Evolutionary conservation across 768 basidiomycete species (phyloP).

Genomic region (Pisolithus marmoratus): DNA sequence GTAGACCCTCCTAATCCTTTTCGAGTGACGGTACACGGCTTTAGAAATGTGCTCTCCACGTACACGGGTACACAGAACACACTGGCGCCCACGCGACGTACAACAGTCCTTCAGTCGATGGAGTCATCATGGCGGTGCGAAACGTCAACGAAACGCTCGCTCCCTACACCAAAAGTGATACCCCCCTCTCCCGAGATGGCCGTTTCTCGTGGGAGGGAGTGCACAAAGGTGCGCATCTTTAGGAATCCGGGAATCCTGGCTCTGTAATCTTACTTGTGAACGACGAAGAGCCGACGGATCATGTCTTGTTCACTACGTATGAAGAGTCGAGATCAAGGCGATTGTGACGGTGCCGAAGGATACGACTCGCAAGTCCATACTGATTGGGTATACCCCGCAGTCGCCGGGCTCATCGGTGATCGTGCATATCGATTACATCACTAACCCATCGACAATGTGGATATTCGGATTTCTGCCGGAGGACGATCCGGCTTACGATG

Average conservation of each 20-base stretch:
- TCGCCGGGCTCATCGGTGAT: constrained; percentile 39
- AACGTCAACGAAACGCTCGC: constrained; percentile 85
- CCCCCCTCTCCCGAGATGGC: constrained; percentile 92
- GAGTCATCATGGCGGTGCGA: constrained; percentile 93
- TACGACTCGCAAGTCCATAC: constrained; percentile 85
- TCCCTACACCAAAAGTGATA: constrained; percentile 83
- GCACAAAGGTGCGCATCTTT: constrained; percentile 95
- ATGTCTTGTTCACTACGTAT: constrained; percentile 83
- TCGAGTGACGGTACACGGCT: constrained; percentile 2
- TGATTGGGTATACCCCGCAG: constrained; percentile 61
- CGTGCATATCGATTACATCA: constrained; percentile 75
- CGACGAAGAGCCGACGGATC: constrained; percentile 90
- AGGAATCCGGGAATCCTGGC: constrained; percentile 98
- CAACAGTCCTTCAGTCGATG: constrained; percentile 87
- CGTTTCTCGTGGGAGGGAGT: constrained; percentile 99
- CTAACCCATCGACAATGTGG: constrained; percentile 73
- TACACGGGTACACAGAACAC: constrained; percentile 96
- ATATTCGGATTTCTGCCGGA: constrained; percentile 28
- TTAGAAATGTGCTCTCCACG: constrained; percentile 79
- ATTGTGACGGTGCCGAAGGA: constrained; percentile 89
- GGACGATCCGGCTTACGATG: constrained; percentile 75
- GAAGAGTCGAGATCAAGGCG: constrained; percentile 71
- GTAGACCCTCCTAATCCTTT: neutral
- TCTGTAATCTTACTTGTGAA: constrained; percentile 91
- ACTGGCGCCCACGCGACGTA: constrained; percentile 87